A percentile compares a stretch with the other conserved stretches of the same genome.
Evolutionary conservation across 495 filamentous ascomycete species (phyloP).

Genomic region (Aspergillus sclerotiicarbonarius): DNA sequence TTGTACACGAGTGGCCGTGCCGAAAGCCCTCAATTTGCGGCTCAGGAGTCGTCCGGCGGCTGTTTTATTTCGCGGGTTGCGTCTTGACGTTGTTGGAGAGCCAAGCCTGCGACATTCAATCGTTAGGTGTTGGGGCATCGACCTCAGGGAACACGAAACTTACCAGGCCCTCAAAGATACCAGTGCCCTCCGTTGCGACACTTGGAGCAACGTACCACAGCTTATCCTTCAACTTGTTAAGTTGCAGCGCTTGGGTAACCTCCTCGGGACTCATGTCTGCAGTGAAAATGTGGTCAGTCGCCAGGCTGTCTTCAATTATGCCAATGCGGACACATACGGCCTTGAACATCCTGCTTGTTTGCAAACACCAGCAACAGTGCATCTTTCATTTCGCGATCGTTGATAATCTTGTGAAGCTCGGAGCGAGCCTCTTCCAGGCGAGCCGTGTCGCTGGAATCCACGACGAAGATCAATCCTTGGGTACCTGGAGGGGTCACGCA

Average conservation of each 20-base stretch:
- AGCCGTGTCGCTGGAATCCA: conserved; percentile 84
- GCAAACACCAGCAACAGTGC: conserved; percentile 91
- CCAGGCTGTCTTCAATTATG: background rate
- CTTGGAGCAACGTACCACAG: conserved; percentile 96
- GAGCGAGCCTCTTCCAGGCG: conserved; percentile 87
- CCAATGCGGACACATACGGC: conserved; percentile 57
- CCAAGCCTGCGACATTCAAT: conserved; percentile 60
- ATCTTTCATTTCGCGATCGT: conserved; percentile 98
- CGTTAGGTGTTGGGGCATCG: conserved; percentile 12
- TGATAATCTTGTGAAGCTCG: conserved; percentile 92
- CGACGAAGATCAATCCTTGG: conserved; percentile 96
- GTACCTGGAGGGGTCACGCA: conserved; percentile 56
- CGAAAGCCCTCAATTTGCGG: conserved; percentile 23
- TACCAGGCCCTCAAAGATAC: conserved; percentile 89
- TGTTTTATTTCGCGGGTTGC: conserved; percentile 50
- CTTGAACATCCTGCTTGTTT: conserved; percentile 92
- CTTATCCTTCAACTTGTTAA: conserved; percentile 84
- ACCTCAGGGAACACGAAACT: conserved; percentile 25
- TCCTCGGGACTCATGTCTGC: conserved; percentile 84
- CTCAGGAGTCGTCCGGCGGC: conserved; percentile 14
- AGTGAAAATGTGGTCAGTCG: conserved; percentile 13
- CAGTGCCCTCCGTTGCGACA: conserved; percentile 90
- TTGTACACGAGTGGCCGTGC: conserved; percentile 38
- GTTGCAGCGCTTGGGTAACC: conserved; percentile 79
- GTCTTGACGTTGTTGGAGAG: conserved; percentile 92